Base-by-base conservation (phyloP, 768 basidiomycete species). In the Dentipellis sp. region DNA sequence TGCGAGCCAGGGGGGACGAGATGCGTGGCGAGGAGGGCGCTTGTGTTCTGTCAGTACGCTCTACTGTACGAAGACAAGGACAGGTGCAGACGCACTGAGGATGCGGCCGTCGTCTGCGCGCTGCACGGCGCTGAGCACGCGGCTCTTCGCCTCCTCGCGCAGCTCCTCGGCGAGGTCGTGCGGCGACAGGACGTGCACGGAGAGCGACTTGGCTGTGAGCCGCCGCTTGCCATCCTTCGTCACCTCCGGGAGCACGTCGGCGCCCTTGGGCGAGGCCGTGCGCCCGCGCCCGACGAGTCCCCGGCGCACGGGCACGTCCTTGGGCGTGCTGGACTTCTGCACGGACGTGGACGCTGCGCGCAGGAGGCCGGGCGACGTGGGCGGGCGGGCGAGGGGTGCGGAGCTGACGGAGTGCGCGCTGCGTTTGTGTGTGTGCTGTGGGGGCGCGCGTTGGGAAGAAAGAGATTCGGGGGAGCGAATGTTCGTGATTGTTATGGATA, bases 401-500 rank as follows among this genome's bases (percentile, higher is more conserved):
- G 87, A 88, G 64, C 87, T 90, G 63, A 92, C 83, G 0, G 88
- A 91, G 66, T 92, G 90, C 0, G 82, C 82, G 10, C 81, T 81
- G 8, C 89, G 82, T 66, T 78, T 85, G 66, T 92, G 88, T 0
- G 75, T 62, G 59, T 68, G 66, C 10, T 29, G 29, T 29, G 29
- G 29, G 29, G 71, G 60, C 60, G 68, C 51, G 62, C 63, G 58
- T 69, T 67, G 46, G 70, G 72, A 11, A 69, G 72, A 23, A 70
- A 74, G 73, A 0, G 71, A 63, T 48, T 75, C 67, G 4, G 82
- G 76, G 0, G 83, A 75, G 23, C 82, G 82, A 4, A 83, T 85
- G 67, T 95, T 97, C 51, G 88, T 86, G 69, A 97, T 92, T 0
- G 88, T 87, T 61, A 97, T 83, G 3, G 83, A 86, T 11, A 90